Base-by-base conservation (phyloP, 1,284 basidiomycete species). In the Leccinum griseonigrum region DNA sequence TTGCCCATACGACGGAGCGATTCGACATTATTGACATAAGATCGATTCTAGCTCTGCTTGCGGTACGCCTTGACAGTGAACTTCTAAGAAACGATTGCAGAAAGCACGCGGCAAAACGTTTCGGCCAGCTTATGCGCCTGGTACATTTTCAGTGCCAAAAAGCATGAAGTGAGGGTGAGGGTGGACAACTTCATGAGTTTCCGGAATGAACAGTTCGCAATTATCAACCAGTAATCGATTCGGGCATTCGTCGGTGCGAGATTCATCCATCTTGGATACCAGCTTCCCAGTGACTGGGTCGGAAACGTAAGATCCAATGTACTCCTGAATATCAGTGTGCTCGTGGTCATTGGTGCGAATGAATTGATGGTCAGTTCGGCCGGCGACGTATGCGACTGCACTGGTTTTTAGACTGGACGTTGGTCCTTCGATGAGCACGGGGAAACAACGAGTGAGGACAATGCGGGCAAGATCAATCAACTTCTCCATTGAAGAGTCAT, bases 291-390 rank as follows among this genome's bases (percentile, higher is more conserved):
- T 94, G 28, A 85, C 76, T 5, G 95, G 87, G 75, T 99, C 96
- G 1, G 97, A 96, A 14, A 97, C 88, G 71, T 99, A 99, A 0
- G 95, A 96, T 6, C 97, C 97, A 57, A 99, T 83, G 72, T 99
- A 99, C 74, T 99, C 97, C 72, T 99, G 97, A 56, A 97, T 96
- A 75, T 99, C 97, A 4, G 97, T 99, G 73, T 99, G 97, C 70
- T 99, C 97, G 78, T 99, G 97, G 71, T 99, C 99, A 79, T 99
- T 99, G 84, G 99, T 98, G 40, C 97, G 92, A 31, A 99, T 90
- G 74, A 99, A 99, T 32, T 86, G 86, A 78, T 99, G 97, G 0
- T 97, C 97, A 0, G 97, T 98, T 62, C 92, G 84, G 63, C 86
- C 86, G 2, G 97, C 97, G 26, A 99, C 86, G 75, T 97, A 98